Conservation (phyloP, 1,284 basidiomycete genomes). For the Cryptococcus jaspeensis region DNA sequence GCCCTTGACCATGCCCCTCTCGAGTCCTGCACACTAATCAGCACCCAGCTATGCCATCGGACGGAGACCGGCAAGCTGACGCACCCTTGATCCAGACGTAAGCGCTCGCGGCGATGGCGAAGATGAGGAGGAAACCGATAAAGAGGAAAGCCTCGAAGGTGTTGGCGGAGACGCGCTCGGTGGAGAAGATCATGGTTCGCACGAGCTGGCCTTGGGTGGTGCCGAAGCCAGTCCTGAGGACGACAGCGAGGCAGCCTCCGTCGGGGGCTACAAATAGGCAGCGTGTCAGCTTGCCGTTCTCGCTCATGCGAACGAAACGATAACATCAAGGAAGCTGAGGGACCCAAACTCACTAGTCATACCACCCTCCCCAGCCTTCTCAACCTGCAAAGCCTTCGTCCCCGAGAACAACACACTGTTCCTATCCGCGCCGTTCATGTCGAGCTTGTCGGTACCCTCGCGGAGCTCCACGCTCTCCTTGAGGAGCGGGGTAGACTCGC, state of each 20-base stretch:
- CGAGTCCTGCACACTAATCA: slow-evolving; percentile 62
- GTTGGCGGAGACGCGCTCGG: slow-evolving; percentile 90
- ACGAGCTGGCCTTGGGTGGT: slow-evolving; percentile 94
- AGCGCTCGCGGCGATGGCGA: slow-evolving; percentile 91
- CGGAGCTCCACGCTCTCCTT: slow-evolving; percentile 88
- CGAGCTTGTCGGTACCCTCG: slow-evolving; percentile 70
- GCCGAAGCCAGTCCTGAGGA: slow-evolving; percentile 92
- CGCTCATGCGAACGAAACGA: not conserved
- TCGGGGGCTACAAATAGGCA: slow-evolving; percentile 63
- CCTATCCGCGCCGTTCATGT: slow-evolving; percentile 80
- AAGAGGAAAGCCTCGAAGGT: slow-evolving; percentile 91
- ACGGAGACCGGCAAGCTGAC: slow-evolving; percentile 25
- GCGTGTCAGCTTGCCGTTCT: not conserved
- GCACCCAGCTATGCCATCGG: not conserved
- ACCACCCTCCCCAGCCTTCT: slow-evolving; percentile 43
- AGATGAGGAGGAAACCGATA: slow-evolving; percentile 92
- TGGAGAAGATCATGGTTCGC: slow-evolving; percentile 95
- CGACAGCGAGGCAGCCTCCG: slow-evolving; percentile 82
- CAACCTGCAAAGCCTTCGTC: slow-evolving; percentile 87
- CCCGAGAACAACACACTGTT: slow-evolving; percentile 89
- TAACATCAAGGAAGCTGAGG: no score
- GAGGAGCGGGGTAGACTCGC: slow-evolving; percentile 89
- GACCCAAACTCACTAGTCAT: slow-evolving; percentile 34
- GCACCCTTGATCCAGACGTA: slow-evolving; percentile 92
- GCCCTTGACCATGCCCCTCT: slow-evolving; percentile 84